Evolutionary conservation across 192 early-diverging fungal species (phyloP).

Genomic region (Funneliformis geosporum): DNA sequence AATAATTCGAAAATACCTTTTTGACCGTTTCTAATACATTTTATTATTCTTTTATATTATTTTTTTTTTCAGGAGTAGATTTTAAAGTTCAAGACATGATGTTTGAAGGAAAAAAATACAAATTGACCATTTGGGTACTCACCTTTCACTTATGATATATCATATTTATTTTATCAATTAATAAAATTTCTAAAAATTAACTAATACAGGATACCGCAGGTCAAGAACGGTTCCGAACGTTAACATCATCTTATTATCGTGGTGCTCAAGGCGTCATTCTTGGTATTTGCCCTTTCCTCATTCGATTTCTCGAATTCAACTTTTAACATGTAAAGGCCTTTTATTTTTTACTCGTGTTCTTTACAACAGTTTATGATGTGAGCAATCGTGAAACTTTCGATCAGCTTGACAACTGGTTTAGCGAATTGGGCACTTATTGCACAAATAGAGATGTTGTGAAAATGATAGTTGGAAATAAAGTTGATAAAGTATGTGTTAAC

Average conservation of each 20-base stretch:
- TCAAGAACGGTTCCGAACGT: constrained; percentile 96
- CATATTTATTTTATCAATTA: constrained; percentile 2
- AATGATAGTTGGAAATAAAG: constrained; percentile 98
- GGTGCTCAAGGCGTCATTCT: constrained; percentile 98
- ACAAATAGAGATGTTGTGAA: constrained; percentile 86
- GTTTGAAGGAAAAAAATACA: constrained; percentile 85
- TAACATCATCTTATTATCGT: constrained; percentile 97
- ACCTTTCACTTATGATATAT: not conserved
- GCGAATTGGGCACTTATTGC: constrained; percentile 91
- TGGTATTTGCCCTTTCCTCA: constrained; percentile 48
- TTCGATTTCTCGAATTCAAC: not conserved
- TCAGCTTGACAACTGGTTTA: constrained; percentile 92
- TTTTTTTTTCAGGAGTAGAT: constrained; percentile 75
- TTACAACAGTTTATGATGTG: constrained; percentile 88
- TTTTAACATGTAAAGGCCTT: not conserved
- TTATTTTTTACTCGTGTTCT: not conserved
- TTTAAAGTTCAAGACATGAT: constrained; percentile 94
- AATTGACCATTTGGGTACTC: constrained; percentile 92
- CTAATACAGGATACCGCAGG: constrained; percentile 87
- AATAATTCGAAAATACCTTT: not conserved
- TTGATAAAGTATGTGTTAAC: constrained; percentile 62
- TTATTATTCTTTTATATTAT: not conserved
- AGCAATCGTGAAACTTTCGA: constrained; percentile 92
- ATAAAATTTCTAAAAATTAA: not conserved
- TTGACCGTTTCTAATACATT: too few relatives aligned